phyloP scores from a whole-genome alignment of 2,329 filamentous ascomycete genomes.

The Zasmidium citrigriseum region DNA sequence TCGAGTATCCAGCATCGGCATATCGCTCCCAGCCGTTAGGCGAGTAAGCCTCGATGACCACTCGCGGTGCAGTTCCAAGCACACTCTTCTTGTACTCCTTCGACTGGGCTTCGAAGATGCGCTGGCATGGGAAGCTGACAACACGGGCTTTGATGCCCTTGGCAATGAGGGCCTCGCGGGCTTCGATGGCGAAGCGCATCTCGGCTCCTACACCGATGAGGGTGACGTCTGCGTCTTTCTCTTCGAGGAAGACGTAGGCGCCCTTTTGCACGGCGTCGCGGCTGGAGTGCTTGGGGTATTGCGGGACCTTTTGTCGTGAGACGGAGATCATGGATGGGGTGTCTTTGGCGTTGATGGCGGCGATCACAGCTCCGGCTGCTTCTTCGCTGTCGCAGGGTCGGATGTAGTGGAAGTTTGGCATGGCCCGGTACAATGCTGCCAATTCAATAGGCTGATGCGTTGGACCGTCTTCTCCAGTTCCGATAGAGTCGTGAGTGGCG shows the following conservation, averaged over 20 bases:
- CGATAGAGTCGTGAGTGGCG: constrained; percentile 42
- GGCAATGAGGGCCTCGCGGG: constrained; percentile 38
- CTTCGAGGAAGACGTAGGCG: constrained; percentile 44
- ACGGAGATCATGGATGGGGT: constrained; percentile 48
- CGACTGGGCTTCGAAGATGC: constrained; percentile 51
- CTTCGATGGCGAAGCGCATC: constrained; percentile 49
- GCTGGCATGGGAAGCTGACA: constrained; percentile 53
- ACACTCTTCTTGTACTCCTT: constrained; percentile 49
- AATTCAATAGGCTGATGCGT: constrained; percentile 42
- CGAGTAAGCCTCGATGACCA: constrained; percentile 63
- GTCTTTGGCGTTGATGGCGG: constrained; percentile 41
- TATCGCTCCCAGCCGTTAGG: constrained; percentile 63
- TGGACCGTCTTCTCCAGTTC: constrained; percentile 39
- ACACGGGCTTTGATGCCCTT: constrained; percentile 47
- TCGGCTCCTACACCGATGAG: constrained; percentile 55
- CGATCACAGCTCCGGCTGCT: constrained; percentile 44
- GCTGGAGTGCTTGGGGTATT: constrained; percentile 39
- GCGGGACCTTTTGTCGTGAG: constrained; percentile 44
- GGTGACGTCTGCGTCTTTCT: constrained; percentile 44
- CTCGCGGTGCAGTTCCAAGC: constrained; percentile 41
- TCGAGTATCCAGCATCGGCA: constrained; percentile 57
- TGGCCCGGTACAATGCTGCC: constrained; percentile 38
- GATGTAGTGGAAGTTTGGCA: constrained; percentile 42
- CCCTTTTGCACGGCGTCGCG: constrained; percentile 42
- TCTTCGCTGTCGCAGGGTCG: constrained; percentile 39